These are phyloP conservation scores for Neurospora sp. DNA, from an alignment of 495 filamentous ascomycete genomes.

Conservation along the genomic window DNA sequence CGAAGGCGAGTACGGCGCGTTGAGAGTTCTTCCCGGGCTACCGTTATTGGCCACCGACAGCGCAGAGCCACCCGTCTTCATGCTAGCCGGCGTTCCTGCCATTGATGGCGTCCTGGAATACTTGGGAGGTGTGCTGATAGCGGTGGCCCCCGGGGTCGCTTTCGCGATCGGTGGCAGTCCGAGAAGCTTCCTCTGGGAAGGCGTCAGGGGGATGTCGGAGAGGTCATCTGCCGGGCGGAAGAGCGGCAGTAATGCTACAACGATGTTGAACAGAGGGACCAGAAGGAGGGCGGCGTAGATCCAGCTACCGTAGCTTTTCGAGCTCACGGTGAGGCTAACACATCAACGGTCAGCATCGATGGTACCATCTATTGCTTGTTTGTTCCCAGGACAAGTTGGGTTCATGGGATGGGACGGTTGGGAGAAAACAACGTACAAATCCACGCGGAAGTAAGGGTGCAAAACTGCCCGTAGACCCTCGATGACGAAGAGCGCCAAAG, in stretches of 20 bases:
- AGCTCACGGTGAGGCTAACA: neutral
- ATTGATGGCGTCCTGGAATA: conserved; percentile 65
- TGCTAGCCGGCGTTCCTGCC: conserved; percentile 40
- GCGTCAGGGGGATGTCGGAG: conserved; percentile 82
- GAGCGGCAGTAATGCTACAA: conserved; percentile 54
- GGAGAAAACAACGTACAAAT: conserved; percentile 8
- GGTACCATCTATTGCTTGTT: neutral
- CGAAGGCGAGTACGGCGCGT: conserved; percentile 15
- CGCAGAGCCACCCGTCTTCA: conserved; percentile 30
- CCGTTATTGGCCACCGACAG: conserved; percentile 1
- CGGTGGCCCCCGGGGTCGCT: conserved; percentile 51
- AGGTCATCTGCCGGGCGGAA: conserved; percentile 62
- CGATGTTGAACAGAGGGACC: conserved; percentile 50
- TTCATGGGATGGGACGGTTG: neutral
- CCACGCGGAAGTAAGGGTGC: conserved; percentile 12
- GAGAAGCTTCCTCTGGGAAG: conserved; percentile 73
- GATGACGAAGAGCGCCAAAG: conserved; percentile 36
- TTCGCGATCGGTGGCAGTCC: conserved; percentile 62
- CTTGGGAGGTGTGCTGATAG: conserved; percentile 75
- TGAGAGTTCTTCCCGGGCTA: conserved; percentile 9
- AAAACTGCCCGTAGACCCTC: conserved; percentile 25
- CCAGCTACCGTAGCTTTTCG: conserved; percentile 23
- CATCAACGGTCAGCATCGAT: neutral
- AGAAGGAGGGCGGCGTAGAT: conserved; percentile 34
- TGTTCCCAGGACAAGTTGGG: neutral